Evolutionary conservation across 1,284 basidiomycete genomes (phyloP).

Genomic region (Phenoliferia sp.): DNA sequence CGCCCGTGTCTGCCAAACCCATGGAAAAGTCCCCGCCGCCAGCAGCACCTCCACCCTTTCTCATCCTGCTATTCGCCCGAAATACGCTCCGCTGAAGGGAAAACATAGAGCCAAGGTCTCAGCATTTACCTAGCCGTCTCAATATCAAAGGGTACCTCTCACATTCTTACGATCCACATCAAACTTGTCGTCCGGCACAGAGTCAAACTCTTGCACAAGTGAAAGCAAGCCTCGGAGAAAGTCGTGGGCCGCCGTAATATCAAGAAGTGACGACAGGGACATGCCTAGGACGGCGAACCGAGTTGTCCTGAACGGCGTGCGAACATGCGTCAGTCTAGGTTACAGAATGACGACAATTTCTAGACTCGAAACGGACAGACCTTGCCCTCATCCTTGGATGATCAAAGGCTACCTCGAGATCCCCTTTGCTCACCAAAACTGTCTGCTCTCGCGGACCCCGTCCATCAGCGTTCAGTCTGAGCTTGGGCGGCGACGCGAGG

Average conservation of each 20-base stretch:
- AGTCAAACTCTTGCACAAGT: constrained; percentile 69
- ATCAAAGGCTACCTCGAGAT: constrained; percentile 67
- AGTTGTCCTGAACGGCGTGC: constrained; percentile 49
- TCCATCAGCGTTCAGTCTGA: not conserved
- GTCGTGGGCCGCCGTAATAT: constrained; percentile 70
- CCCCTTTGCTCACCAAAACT: constrained; percentile 64
- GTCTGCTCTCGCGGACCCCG: constrained; percentile 44
- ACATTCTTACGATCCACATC: constrained; percentile 64
- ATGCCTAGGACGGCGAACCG: constrained; percentile 76
- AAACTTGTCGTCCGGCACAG: constrained; percentile 70
- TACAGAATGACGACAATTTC: not conserved
- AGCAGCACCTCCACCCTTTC: constrained; percentile 49
- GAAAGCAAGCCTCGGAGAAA: constrained; percentile 66
- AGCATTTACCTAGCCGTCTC: not conserved
- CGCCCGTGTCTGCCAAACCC: constrained; percentile 57
- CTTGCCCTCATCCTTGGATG: constrained; percentile 69
- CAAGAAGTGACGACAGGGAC: constrained; percentile 68
- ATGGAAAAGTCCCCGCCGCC: constrained; percentile 58
- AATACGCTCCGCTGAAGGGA: not conserved
- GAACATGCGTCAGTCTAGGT: not conserved
- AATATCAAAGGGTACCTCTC: constrained; percentile 30
- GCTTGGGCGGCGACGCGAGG: not conserved
- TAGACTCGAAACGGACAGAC: constrained; percentile 47
- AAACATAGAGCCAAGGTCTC: not conserved
- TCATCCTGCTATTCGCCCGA: constrained; percentile 17